Evolutionary conservation across 2,329 filamentous ascomycete genomes (phyloP).

Genomic region (Fusarium bulbicola): DNA sequence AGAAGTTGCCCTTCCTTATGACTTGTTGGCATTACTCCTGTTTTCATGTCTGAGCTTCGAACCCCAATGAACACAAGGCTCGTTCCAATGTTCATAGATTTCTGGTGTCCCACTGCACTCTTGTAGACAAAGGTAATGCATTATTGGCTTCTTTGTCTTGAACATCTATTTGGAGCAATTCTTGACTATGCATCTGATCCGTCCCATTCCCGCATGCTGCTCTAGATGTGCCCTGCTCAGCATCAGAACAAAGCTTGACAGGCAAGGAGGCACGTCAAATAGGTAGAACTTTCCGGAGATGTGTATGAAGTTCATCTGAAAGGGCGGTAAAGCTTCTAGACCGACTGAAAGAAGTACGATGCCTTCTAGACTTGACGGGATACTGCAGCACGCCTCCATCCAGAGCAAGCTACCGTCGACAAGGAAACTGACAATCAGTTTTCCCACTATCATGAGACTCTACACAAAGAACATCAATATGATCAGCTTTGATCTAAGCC

Average conservation of each 20-base stretch:
- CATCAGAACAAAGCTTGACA: not conserved
- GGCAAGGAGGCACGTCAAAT: not conserved
- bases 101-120: not conserved
- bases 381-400: slow-evolving; percentile 3
- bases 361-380: not conserved
- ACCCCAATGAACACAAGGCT: not conserved
- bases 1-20: not conserved
- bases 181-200: not conserved
- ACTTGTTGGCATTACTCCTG: not conserved
- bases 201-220: not conserved
- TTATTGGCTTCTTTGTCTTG: not conserved
- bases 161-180: not conserved
- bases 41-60: not conserved
- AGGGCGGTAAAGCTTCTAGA: not conserved
- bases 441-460: not conserved
- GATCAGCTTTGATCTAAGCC: not conserved
- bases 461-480: not conserved
- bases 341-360: not conserved
- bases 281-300: not conserved
- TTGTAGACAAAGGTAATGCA: too few relatives aligned
- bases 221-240: not conserved
- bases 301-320: not conserved
- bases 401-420: slow-evolving; percentile 2
- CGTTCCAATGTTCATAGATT: not conserved
- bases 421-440: not conserved